Evolutionary conservation across 495 filamentous ascomycete genomes (phyloP).

Genomic region (Amorphotheca resinae): DNA sequence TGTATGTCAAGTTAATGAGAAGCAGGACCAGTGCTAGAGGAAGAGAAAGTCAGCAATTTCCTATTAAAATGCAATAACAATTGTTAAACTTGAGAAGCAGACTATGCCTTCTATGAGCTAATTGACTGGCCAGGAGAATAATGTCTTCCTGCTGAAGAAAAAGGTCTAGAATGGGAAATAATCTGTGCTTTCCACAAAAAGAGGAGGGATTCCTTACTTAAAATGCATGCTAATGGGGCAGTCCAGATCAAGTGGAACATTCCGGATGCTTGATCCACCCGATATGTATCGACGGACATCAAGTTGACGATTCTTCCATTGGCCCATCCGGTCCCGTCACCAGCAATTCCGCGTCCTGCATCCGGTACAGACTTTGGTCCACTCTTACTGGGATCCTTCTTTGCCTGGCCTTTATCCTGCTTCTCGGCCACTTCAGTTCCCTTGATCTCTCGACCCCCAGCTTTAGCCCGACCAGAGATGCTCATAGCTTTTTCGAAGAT

Average conservation of each 20-base stretch:
- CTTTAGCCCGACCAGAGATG: conserved; percentile 65
- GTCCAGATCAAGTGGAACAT: conserved; percentile 90
- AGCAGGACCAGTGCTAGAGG: conserved; percentile 67
- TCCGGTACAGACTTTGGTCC: conserved; percentile 27
- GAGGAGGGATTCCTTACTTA: no score
- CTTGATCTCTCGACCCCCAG: conserved; percentile 36
- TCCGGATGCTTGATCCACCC: conserved; percentile 71
- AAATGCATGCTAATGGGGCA: conserved; percentile 61
- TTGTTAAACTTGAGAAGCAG: no score
- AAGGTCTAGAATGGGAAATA: no score
- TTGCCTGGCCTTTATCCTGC: conserved; percentile 24
- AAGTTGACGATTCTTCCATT: conserved; percentile 84
- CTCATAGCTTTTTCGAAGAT: conserved; percentile 78
- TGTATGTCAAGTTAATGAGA: conserved; percentile 75
- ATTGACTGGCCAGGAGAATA: no score
- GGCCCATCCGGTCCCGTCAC: conserved; percentile 70
- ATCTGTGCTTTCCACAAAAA: no score
- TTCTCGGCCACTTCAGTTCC: conserved; percentile 35
- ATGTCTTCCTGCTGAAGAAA: no score
- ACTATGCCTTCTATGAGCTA: no score
- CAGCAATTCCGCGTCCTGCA: conserved; percentile 34
- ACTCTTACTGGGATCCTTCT: conserved; percentile 25
- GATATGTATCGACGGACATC: conserved; percentile 89
- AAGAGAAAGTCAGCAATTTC: no score
- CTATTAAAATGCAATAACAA: no score